A percentile compares a stretch with the other conserved stretches of the same genome.
phyloP scores from a whole-genome alignment of 2,329 filamentous ascomycete species.

The Phyllosticta citriasiana region DNA sequence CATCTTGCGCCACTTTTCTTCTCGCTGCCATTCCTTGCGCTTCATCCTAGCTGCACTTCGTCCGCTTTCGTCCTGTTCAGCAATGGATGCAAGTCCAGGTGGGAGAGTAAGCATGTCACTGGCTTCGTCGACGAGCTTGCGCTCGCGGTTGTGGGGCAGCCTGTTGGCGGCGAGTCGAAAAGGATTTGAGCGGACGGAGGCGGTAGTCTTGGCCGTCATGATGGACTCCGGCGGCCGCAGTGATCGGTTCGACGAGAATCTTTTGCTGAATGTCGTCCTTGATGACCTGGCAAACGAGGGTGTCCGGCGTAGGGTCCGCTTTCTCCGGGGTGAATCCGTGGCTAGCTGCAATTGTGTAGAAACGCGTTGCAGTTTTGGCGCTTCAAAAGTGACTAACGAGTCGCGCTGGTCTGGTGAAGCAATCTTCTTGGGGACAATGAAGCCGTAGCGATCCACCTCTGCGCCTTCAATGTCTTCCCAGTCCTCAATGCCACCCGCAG shows the following conservation, averaged over 20 bases:
- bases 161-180: conserved; percentile 45
- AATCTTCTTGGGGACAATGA: conserved; percentile 42
- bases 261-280: conserved; percentile 20
- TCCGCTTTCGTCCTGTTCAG: conserved; percentile 37
- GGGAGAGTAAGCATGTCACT: conserved; percentile 56
- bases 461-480: conserved; percentile 51
- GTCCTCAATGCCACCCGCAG: conserved; percentile 55
- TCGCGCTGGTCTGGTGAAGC: conserved; percentile 25
- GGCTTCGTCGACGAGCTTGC: conserved; percentile 48
- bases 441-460: conserved; percentile 56
- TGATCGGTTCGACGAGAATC: conserved; percentile 34
- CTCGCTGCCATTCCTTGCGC: conserved; percentile 50
- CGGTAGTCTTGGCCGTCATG: conserved; percentile 30
- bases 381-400: conserved; percentile 22
- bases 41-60: conserved; percentile 39
- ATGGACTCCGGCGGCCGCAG: conserved; percentile 32
- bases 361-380: conserved; percentile 44
- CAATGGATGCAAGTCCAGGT: conserved; percentile 32
- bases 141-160: conserved; percentile 44
- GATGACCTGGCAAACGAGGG: conserved; percentile 38
- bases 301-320: conserved; percentile 41
- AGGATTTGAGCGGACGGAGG: conserved; percentile 27
- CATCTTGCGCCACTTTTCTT: conserved; percentile 61
- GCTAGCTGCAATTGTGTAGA: conserved; percentile 49
- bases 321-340: conserved; percentile 45